Evolutionary conservation across 2,329 filamentous ascomycete species (phyloP).

Genomic region (Teratosphaeria destructans): DNA sequence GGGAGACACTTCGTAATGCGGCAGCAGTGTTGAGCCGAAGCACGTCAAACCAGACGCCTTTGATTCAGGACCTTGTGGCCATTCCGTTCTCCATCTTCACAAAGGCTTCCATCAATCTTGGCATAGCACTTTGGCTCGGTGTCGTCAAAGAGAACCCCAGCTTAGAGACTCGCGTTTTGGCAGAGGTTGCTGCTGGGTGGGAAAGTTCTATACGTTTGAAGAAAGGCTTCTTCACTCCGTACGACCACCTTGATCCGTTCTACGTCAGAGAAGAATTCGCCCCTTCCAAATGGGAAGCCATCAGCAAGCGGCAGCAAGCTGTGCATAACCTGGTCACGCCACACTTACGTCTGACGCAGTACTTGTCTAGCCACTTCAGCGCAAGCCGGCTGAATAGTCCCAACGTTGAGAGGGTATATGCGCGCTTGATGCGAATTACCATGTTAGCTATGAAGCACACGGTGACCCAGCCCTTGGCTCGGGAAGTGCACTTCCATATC

Average conservation of each 20-base stretch:
- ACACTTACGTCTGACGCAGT: constrained; percentile 75
- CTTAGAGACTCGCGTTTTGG: constrained; percentile 75
- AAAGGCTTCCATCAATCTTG: constrained; percentile 90
- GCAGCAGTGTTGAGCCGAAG: constrained; percentile 77
- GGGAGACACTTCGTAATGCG: constrained; percentile 72
- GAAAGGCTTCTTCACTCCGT: constrained; percentile 69
- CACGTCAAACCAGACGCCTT: constrained; percentile 61
- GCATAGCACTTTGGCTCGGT: constrained; percentile 90
- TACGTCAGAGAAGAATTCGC: constrained; percentile 86
- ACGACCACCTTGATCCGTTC: constrained; percentile 77
- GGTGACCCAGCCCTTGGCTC: constrained; percentile 70
- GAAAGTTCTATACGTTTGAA: constrained; percentile 69
- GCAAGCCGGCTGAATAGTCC: constrained; percentile 76
- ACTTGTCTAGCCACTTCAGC: constrained; percentile 90
- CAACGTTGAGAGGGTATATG: constrained; percentile 71
- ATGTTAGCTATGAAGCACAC: constrained; percentile 62
- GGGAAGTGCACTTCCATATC: constrained; percentile 86
- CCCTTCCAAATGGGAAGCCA: constrained; percentile 67
- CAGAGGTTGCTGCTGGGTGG: constrained; percentile 84
- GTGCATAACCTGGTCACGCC: constrained; percentile 78
- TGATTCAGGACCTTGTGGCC: constrained; percentile 77
- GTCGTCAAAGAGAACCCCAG: constrained; percentile 92
- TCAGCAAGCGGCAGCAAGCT: constrained; percentile 65
- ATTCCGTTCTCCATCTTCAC: constrained; percentile 91
- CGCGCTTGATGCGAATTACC: constrained; percentile 69